A percentile compares a stretch with the other conserved stretches of the same genome.
Conservation (phyloP, 78 protist species). For the Isochrysis galbana region DNA sequence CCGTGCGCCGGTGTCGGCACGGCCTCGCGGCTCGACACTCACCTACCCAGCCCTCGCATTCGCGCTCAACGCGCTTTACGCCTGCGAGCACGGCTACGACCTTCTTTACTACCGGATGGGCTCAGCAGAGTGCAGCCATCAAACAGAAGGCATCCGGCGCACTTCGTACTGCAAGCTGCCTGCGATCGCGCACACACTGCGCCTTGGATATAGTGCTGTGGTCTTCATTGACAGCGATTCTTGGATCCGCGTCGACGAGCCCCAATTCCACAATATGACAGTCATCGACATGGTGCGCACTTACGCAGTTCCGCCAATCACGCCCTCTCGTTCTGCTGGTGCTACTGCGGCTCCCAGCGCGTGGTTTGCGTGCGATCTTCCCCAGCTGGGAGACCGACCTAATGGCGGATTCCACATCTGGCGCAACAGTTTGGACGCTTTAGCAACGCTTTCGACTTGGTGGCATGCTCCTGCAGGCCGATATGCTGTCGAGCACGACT, state of each 20-base stretch:
- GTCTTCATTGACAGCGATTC: constrained; percentile 13
- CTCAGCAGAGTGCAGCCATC: not conserved
- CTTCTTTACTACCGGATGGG: not conserved
- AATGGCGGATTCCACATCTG: constrained; percentile 15
- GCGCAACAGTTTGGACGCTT: not conserved
- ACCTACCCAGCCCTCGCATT: not conserved
- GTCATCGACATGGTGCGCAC: not conserved
- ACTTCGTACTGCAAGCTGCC: constrained; percentile 6
- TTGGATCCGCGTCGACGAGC: not conserved
- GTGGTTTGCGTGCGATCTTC: not conserved
- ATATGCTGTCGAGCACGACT: not conserved
- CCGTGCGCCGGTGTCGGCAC: not conserved
- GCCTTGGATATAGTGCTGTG: not conserved
- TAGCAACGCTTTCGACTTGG: not conserved
- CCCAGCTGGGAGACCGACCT: constrained; percentile 16
- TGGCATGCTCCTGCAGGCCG: not conserved
- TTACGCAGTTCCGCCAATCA: not conserved
- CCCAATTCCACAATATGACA: not conserved
- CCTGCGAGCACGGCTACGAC: constrained; percentile 6
- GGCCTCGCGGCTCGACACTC: not conserved
- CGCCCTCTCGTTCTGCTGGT: too few relatives aligned
- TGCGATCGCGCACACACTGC: not conserved
- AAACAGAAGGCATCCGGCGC: not conserved
- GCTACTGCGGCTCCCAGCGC: not conserved
- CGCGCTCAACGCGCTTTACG: not conserved